phyloP scores from a whole-genome alignment of 352 stramenopile genomes.

The Globisporangium irregulare region DNA sequence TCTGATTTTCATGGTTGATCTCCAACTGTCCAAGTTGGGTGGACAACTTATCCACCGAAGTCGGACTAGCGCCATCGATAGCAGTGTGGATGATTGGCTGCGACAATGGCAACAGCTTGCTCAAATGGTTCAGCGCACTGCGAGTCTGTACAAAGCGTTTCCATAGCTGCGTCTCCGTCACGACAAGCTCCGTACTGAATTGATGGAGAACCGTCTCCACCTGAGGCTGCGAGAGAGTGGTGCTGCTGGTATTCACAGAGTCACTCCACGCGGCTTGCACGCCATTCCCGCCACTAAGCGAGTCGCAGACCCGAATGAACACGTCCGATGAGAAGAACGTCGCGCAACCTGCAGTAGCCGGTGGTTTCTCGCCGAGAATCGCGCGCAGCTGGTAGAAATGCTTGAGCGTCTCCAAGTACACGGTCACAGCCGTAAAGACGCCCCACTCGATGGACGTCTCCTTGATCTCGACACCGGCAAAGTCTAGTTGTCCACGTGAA shows the following conservation, averaged over 20 bases:
- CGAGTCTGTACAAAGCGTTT: neutral
- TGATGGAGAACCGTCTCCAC: constrained; percentile 19
- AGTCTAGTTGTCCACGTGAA: constrained; percentile 7
- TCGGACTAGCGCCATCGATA: neutral
- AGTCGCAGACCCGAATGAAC: constrained; percentile 49
- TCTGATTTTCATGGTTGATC: constrained; percentile 1
- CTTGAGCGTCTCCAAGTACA: constrained; percentile 55
- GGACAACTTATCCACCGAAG: neutral
- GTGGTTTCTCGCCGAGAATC: constrained; percentile 44
- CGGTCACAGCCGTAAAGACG: constrained; percentile 37
- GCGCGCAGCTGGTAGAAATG: constrained; percentile 50
- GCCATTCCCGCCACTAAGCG: constrained; percentile 3
- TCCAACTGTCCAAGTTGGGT: constrained; percentile 9
- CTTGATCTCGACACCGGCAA: constrained; percentile 15
- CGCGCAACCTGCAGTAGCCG: constrained; percentile 32
- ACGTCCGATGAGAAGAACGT: constrained; percentile 67
- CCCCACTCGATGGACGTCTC: constrained; percentile 50
- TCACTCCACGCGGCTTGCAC: constrained; percentile 18
- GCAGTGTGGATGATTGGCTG: neutral
- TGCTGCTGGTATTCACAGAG: neutral
- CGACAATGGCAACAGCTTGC: constrained; percentile 4
- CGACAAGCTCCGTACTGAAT: constrained; percentile 2
- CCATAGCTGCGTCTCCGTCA: neutral
- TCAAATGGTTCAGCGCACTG: neutral
- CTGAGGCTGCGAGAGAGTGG: constrained; percentile 22